Evolutionary conservation across 495 filamentous ascomycete species (phyloP), one percentile per base, ranked within the genome.

Genomic region (Neurospora tetraspora): DNA sequence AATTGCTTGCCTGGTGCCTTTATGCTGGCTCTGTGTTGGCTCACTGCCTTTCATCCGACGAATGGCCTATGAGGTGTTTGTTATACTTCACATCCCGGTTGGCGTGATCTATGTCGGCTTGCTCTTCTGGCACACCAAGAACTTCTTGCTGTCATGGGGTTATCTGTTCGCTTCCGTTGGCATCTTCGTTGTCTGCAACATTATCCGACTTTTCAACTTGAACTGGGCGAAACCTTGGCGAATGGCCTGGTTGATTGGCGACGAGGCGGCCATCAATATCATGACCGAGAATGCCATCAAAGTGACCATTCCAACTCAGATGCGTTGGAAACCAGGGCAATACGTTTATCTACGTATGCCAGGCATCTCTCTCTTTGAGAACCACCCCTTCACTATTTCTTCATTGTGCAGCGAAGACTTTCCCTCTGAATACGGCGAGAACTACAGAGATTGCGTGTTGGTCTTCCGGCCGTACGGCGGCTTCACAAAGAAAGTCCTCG

Each of bases 341-440:
- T 97, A 95, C 74, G 92, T 98, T 34, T 98, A 98, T 77, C 85
- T 98, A 11, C 88, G 96, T 68, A 94, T 98, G 89, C 95, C 95
- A 0, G 92, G 93, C 3, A 93, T 98, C 74, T 93, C 93, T 0
- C 78, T 96, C 37, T 89, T 97, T 75, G 92, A 97, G 76, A 98
- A 95, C 76, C 95, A 98, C 73, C 95, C 95, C 5, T 98, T 98
- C 80, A 98, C 95, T 5, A 94, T 98, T 70, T 91, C 96, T 9
- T 97, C 94, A 0, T 88, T 97, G 20, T 96, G 86, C 88, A 92
- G 81, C 59, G 86, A 86, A 59, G 94, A 97, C 77, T 96, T 96
- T 72, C 93, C 93, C 10, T 97, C 94, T 14, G 90, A 91, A 68
- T 97, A 95, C 77, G 93, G 93, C 53, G 91, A 94, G 71, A 85